Evolutionary conservation across 441 rosid genomes (phyloP), one percentile per base, ranked within the genome.

Genomic region (Gossypium schwendimanii): DNA sequence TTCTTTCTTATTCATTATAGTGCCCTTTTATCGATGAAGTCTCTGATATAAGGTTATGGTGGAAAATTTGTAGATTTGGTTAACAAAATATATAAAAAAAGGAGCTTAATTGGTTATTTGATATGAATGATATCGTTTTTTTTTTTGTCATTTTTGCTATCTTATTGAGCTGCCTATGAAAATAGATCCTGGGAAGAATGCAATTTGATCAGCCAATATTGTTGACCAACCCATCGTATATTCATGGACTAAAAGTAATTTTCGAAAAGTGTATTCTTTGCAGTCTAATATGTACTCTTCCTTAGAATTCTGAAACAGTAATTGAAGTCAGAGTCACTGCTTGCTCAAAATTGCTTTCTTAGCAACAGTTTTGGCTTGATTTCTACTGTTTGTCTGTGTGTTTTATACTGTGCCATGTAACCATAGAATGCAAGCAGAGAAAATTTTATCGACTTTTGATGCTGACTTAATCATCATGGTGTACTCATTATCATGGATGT

Each of bases 311-410:
- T 24, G 6, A 18, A 70, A 14, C 6, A 14, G 39, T 28, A 23
- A 62, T 63, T 18, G 4, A 63, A 63, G 28, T 39, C 50, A 11
- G 17, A 41, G 24, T 20, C 21, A 5, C 53, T 63, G 33, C 52
- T 63, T 63, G 69, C 69, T 63, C 28, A 41, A 23, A 33, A 1
- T 63, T 63, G 31, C 69, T 2, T 63, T 63, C 44, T 39, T 41
- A 3, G 7, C 18, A 41, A 41, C 53, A 20, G 18, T 20, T 10
- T 41, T 41, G 28, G 52, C 31, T 41, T 63, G 68, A 63, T 63
- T 59, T 70, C 55, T 70, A 49, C 54, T 39, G 54, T 10, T 70
- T 70, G 44, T 26, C 12, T 58, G 74, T 28, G 49, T 31, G 53
- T 15, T 31, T 33, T 53, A 36, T 4, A 23, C 58, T 66, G 62